phyloP scores from a whole-genome alignment of 2,329 filamentous ascomycete species.

The Geoglossum cookeanum region DNA sequence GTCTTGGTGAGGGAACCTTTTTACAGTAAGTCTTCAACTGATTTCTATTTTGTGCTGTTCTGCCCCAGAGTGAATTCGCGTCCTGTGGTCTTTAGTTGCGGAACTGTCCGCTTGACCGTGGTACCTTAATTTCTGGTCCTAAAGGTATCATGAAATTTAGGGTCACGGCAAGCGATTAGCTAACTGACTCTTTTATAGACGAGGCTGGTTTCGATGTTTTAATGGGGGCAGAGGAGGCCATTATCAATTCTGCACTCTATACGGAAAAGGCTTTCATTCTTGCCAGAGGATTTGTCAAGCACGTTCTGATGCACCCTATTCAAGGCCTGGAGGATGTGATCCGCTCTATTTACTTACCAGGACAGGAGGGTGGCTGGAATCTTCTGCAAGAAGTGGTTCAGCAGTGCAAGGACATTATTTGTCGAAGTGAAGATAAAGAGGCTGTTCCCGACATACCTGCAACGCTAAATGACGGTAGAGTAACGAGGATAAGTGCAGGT shows the following conservation, averaged over 20 bases:
- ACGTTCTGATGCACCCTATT: conserved; percentile 24
- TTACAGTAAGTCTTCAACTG: conserved; percentile 26
- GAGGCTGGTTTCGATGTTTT: conserved; percentile 41
- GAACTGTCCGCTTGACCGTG: not conserved
- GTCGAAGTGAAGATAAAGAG: conserved; percentile 16
- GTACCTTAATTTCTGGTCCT: not conserved
- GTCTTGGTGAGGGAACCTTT: conserved; percentile 40
- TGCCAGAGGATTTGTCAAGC: conserved; percentile 30
- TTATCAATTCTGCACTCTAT: conserved; percentile 28
- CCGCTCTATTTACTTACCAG: conserved; percentile 29
- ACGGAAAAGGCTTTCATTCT: conserved; percentile 35
- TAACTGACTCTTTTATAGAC: conserved; percentile 20
- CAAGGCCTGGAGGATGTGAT: conserved; percentile 32
- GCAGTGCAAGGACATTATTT: conserved; percentile 23
- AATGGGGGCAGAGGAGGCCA: conserved; percentile 26
- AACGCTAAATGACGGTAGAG: conserved; percentile 21
- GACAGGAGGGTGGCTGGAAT: conserved; percentile 17
- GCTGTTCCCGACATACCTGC: conserved; percentile 5
- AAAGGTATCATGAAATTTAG: not conserved
- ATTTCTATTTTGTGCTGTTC: not conserved
- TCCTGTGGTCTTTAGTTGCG: not conserved
- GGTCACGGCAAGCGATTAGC: not conserved
- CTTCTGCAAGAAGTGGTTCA: conserved; percentile 26
- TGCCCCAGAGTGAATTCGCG: not conserved
- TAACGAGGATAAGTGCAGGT: conserved; percentile 28